Conservation (phyloP, 2,329 filamentous ascomycete species). For the Ambrosiella beaveri region DNA sequence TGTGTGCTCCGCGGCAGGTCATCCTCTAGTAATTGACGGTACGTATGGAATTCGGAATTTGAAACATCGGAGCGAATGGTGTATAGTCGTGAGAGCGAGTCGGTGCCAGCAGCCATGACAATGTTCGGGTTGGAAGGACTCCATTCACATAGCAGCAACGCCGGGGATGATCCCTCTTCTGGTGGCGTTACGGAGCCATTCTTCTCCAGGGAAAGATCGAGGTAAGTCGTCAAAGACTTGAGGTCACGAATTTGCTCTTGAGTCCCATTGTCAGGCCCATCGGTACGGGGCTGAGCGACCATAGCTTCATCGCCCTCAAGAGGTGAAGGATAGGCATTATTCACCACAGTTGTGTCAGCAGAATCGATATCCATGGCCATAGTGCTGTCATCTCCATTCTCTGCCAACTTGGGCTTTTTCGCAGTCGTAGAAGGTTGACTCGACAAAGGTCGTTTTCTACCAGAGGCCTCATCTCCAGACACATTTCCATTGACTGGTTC, state of each 20-base stretch:
- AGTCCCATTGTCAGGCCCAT: constrained; percentile 46
- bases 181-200: constrained; percentile 12
- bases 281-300: constrained; percentile 36
- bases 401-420: constrained; percentile 11
- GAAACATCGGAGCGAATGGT: constrained; percentile 39
- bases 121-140: constrained; percentile 46
- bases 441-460: constrained; percentile 10
- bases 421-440: constrained; percentile 6
- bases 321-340: constrained; percentile 49
- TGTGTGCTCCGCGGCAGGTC: constrained; percentile 34
- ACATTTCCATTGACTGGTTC: constrained; percentile 1
- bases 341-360: constrained; percentile 26
- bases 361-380: constrained; percentile 42
- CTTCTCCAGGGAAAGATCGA: constrained; percentile 31
- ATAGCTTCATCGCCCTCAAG: constrained; percentile 39
- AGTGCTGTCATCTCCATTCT: constrained; percentile 11
- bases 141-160: constrained; percentile 53
- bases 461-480: constrained; percentile 5
- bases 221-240: constrained; percentile 40
- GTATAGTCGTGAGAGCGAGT: constrained; percentile 54
- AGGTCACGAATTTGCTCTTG: constrained; percentile 49
- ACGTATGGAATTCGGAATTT: constrained; percentile 21
- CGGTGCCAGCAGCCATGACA: constrained; percentile 50
- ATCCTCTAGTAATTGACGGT: constrained; percentile 33
- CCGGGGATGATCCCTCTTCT: constrained; percentile 29